Conservation (phyloP, 768 basidiomycete genomes). For the Cystobasidiopsis lactophilus region DNA sequence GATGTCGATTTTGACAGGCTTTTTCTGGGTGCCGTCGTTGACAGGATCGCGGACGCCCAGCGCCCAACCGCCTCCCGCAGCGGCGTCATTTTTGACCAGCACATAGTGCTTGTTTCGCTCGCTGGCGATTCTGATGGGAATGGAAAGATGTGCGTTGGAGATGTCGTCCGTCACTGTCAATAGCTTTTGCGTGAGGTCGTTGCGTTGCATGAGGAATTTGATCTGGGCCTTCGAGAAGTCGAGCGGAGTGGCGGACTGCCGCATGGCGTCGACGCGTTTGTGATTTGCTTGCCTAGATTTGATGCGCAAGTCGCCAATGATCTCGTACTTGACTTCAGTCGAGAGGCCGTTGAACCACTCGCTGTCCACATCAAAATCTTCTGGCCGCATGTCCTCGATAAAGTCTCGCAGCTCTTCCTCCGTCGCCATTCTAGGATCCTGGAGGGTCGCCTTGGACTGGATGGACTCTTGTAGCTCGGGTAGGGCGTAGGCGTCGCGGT, state of each 20-base stretch:
- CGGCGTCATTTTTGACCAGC: slow-evolving; percentile 75
- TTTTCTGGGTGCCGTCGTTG: slow-evolving; percentile 37
- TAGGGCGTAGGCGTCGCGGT: slow-evolving; percentile 65
- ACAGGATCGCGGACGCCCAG: slow-evolving; percentile 62
- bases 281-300: slow-evolving; percentile 89
- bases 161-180: slow-evolving; percentile 78
- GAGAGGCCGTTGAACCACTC: slow-evolving; percentile 77
- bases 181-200: slow-evolving; percentile 76
- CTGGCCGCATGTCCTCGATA: slow-evolving; percentile 87
- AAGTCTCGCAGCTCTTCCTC: slow-evolving; percentile 82
- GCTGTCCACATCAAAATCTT: slow-evolving; percentile 80
- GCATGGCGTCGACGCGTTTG: slow-evolving; percentile 75
- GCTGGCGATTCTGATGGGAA: slow-evolving; percentile 82
- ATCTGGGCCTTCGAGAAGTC: slow-evolving; percentile 97
- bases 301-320: slow-evolving; percentile 80
- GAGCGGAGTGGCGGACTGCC: slow-evolving; percentile 55
- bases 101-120: slow-evolving; percentile 87
- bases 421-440: slow-evolving; percentile 83
- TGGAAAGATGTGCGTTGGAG: slow-evolving; percentile 40
- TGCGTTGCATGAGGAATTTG: slow-evolving; percentile 65
- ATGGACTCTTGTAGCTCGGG: slow-evolving; percentile 53
- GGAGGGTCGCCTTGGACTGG: slow-evolving; percentile 42
- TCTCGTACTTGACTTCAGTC: slow-evolving; percentile 93
- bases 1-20: slow-evolving; percentile 20
- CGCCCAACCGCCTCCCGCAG: slow-evolving; percentile 67